Evolutionary conservation across 2,329 filamentous ascomycete genomes (phyloP), one percentile per base, ranked within the genome.

Genomic region (Aureobasidium sp.): DNA sequence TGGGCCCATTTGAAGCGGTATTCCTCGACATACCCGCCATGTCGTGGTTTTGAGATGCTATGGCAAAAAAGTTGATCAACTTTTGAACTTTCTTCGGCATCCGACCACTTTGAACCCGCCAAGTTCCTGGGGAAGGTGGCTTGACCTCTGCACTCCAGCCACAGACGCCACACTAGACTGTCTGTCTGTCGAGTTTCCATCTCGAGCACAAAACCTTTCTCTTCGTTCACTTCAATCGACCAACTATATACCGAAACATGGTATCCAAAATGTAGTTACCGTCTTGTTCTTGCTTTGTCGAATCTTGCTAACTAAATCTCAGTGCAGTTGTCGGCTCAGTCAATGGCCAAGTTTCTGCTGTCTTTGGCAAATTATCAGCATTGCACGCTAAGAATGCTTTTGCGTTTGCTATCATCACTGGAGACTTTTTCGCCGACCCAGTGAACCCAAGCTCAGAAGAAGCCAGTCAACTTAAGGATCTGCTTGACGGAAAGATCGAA

Each of bases 311-410:
- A 45, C 4, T n/a, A n/a, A n/a, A n/a, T n/a, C n/a, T 6, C 65
- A 91, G 88, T 62, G 86, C 94, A 68, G 90, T 97, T 41, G 78
- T 96, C 64, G 94, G 94, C 62, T 86, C 86, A 71, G 81, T 96
- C 66, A 87, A 91, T 71, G 93, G 93, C 69, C 85, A 89, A 70
- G 82, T 97, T 57, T 80, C 84, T 65, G 75, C 86, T 13, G 86
- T 89, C 10, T 90, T 99, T 72, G 81, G 84, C 63, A 99, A 97
- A 75, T 78, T 97, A 25, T 80, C 86, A 9, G 83, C 85, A 10
- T 79, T 97, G 2, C 92, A 97, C 68, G 78, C 85, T 39, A 97
- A 97, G 76, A 94, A 97, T 71, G 83, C 81, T 69, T 97, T 99
- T 73, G 82, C 89, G 13, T 88, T 97, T 68, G 91, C 90, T 16